Evolutionary conservation across 2,329 filamentous ascomycete genomes (phyloP).

Genomic region (Amauroascus niger): DNA sequence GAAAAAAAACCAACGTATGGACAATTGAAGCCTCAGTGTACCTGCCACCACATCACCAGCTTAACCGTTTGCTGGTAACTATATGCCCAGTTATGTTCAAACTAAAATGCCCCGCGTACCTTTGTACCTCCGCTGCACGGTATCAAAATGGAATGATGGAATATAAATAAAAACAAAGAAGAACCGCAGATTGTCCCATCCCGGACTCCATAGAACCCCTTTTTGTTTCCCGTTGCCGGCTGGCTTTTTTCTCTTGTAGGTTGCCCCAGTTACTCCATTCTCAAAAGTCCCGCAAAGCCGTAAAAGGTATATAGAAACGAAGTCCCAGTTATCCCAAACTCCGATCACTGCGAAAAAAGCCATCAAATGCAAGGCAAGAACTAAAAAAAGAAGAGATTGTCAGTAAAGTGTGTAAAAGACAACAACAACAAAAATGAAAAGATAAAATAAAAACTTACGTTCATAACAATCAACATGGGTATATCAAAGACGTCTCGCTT

Average conservation of each 20-base stretch:
- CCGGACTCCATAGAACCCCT: not conserved
- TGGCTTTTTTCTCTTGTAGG: slow-evolving; percentile 2
- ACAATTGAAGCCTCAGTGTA: too few species aligned
- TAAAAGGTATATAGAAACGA: not conserved
- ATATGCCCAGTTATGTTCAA: not conserved
- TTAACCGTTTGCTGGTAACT: not conserved
- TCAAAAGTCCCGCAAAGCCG: not conserved
- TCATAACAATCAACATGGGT: slow-evolving; percentile 96
- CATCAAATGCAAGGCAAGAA: slow-evolving; percentile 25
- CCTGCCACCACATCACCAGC: not conserved
- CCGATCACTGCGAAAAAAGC: not conserved
- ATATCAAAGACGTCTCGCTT: slow-evolving; percentile 97
- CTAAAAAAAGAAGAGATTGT: slow-evolving; percentile 18
- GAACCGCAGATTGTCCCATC: not conserved
- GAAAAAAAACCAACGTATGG: too few species aligned
- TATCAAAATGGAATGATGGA: not conserved
- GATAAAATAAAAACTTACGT: slow-evolving; percentile 54
- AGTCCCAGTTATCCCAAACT: not conserved
- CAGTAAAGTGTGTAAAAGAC: not conserved
- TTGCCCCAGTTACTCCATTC: slow-evolving; percentile 5
- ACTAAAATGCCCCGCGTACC: too few species aligned
- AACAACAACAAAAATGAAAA: not conserved
- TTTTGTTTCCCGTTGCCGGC: not conserved
- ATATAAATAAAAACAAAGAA: not conserved
- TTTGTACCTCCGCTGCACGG: too few species aligned